Evolutionary conservation across 352 stramenopile genomes (phyloP).

Genomic region (Pythium sp.): DNA sequence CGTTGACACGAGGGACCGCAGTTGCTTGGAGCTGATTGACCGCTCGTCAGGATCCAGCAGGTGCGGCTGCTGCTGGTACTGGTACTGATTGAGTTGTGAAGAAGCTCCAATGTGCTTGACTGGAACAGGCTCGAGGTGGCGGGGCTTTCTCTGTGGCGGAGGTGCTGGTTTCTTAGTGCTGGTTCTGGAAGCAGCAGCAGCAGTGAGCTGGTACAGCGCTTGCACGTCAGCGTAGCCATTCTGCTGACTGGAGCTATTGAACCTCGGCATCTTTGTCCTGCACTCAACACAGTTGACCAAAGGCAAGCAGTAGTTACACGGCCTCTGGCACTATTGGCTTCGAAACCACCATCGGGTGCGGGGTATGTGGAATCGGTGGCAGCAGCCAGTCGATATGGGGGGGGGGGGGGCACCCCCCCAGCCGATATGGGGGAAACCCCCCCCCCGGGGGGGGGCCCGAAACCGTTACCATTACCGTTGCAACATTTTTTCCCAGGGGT

Average conservation of each 20-base stretch:
- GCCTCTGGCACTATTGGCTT: not conserved
- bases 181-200: not conserved
- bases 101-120: not conserved
- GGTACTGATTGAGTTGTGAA: not conserved
- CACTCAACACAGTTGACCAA: not conserved
- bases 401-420: no score
- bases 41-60: not conserved
- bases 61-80: not conserved
- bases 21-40: constrained; percentile 3
- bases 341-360: not conserved
- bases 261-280: not conserved
- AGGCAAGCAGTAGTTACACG: no score
- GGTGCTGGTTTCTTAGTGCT: not conserved
- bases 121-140: constrained; percentile 2
- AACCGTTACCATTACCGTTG: no score
- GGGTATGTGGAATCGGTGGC: no score
- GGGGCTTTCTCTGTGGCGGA: not conserved
- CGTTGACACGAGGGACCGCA: not conserved
- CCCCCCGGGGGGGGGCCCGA: no score
- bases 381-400: no score
- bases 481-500: no score
- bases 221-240: not conserved
- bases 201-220: not conserved
- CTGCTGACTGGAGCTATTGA: not conserved
- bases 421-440: no score